Evolutionary conservation across 1,139 yeast genomes (phyloP).

Genomic region (Candida sp.): DNA sequence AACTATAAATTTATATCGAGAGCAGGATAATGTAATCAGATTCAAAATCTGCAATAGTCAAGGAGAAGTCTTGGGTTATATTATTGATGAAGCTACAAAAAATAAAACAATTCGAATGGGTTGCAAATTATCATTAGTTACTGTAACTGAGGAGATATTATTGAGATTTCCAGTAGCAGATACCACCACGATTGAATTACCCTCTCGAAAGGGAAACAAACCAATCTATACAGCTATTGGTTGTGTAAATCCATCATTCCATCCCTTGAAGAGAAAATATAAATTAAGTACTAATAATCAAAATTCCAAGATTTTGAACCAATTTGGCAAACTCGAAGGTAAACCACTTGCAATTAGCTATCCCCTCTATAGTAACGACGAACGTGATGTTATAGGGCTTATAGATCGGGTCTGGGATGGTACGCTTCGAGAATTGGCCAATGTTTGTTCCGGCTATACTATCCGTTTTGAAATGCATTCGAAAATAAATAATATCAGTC

Average conservation of each 20-base stretch:
- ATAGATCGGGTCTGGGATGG: conserved; percentile 1
- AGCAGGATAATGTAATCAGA: too few relatives aligned
- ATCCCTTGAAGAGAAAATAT: conserved; percentile 1
- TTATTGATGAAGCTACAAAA: not conserved
- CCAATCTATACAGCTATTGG: not conserved
- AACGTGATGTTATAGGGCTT: not conserved
- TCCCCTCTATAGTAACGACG: not conserved
- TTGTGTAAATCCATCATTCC: not conserved
- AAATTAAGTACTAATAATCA: not conserved
- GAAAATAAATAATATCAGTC: not conserved
- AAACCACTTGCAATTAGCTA: not conserved
- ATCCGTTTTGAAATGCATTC: not conserved
- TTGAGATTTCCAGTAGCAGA: not conserved
- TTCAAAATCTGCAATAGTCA: conserved; percentile 1
- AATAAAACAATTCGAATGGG: not conserved
- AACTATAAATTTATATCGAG: too few relatives aligned
- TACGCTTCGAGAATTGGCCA: not conserved
- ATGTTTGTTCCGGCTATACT: not conserved
- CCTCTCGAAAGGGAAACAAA: too few relatives aligned
- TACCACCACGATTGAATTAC: not conserved
- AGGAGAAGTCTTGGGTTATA: not conserved
- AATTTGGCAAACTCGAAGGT: not conserved
- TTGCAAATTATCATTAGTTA: not conserved
- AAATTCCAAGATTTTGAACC: too few relatives aligned
- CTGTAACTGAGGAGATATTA: not conserved